phyloP scores from a whole-genome alignment of 306 rosid genomes.

The Lupinus albus region DNA sequence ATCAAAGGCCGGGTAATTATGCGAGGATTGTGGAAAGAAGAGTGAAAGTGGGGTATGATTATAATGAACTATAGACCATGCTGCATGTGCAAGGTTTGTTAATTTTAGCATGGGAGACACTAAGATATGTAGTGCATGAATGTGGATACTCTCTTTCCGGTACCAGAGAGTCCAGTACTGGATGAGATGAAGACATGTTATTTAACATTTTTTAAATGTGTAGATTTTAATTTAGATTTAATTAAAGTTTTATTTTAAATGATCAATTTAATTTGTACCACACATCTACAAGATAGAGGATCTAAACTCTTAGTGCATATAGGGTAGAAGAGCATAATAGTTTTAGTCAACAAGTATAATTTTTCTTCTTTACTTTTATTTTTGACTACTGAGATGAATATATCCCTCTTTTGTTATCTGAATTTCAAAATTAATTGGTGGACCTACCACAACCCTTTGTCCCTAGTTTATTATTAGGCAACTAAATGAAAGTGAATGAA shows the following conservation, averaged over 20 bases:
- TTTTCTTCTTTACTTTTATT: neutral
- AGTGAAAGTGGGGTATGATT: slow-evolving; percentile 49
- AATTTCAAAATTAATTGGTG: slow-evolving; percentile 35
- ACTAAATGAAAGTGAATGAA: neutral
- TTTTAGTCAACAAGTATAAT: slow-evolving; percentile 42
- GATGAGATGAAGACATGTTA: no score
- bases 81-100: slow-evolving; percentile 57
- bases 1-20: slow-evolving; percentile 41
- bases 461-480: slow-evolving; percentile 20
- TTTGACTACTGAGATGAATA: neutral
- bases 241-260: no score
- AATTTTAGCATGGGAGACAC: slow-evolving; percentile 43
- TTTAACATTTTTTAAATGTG: no score
- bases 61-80: slow-evolving; percentile 45
- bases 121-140: slow-evolving; percentile 13
- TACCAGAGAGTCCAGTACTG: no score
- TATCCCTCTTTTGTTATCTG: slow-evolving; percentile 10
- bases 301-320: no score
- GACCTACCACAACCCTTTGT: slow-evolving; percentile 17
- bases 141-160: no score
- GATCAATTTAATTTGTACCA: no score
- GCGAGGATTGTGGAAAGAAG: slow-evolving; percentile 70
- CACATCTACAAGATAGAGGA: no score
- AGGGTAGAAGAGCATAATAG: neutral
- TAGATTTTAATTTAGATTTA: no score